These are phyloP conservation scores for Solanum etuberosum DNA, from an alignment of 257 asterid species.

Conservation along the genomic window DNA sequence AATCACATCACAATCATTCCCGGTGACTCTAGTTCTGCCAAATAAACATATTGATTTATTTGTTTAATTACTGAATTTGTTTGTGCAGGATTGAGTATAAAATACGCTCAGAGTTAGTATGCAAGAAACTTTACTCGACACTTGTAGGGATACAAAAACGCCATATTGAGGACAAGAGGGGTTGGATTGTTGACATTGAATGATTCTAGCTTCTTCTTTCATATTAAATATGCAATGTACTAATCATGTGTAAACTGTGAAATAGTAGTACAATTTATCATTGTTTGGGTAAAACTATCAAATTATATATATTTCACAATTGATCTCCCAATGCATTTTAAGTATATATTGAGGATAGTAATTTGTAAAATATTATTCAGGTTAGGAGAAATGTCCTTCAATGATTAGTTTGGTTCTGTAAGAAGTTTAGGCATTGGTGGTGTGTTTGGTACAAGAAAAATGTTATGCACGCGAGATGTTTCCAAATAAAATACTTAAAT, in stretches of 20 bases:
- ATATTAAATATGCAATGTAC: neutral
- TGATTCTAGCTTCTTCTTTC: neutral
- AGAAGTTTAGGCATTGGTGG: neutral
- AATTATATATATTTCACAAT: neutral
- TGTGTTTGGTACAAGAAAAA: neutral
- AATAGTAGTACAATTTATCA: neutral
- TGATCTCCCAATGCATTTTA: neutral
- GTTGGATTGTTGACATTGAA: neutral
- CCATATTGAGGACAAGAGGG: neutral
- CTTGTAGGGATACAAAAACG: neutral
- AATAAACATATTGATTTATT: neutral
- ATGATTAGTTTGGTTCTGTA: neutral
- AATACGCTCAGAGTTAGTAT: conserved; percentile 15
- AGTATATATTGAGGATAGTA: neutral
- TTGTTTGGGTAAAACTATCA: neutral
- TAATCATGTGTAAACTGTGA: neutral
- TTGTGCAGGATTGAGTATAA: conserved; percentile 40
- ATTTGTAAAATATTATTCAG: neutral
- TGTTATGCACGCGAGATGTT: no score
- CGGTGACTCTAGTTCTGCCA: neutral
- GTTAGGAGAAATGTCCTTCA: neutral
- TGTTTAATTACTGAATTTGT: neutral
- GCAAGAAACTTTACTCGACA: conserved; percentile 24
- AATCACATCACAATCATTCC: neutral
- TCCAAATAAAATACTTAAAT: no score